Evolutionary conservation across 208 protist species (phyloP).

Genomic region (Lotmaria passim): DNA sequence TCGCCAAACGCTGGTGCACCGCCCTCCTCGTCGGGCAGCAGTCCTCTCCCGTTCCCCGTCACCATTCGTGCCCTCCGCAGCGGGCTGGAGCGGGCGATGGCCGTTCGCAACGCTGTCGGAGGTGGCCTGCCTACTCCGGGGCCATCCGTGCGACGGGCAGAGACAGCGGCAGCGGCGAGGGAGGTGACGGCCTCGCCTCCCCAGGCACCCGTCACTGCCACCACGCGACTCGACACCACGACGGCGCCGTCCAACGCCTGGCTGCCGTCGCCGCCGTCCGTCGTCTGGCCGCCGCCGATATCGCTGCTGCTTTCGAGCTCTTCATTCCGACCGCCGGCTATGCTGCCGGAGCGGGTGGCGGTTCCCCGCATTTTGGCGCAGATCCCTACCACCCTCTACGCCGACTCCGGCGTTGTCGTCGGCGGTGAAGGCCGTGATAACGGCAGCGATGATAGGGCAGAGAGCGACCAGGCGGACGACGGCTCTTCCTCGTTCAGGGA

Average conservation of each 20-base stretch:
- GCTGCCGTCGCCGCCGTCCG: background rate
- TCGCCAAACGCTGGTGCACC: background rate
- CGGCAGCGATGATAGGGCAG: background rate
- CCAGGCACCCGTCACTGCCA: background rate
- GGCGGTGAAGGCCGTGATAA: background rate
- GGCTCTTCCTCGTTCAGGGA: too few relatives aligned
- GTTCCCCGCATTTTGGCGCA: conserved; percentile 22
- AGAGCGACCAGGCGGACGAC: background rate
- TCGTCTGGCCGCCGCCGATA: background rate
- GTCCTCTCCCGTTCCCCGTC: conserved; percentile 12
- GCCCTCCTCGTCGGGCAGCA: background rate
- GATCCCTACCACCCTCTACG: conserved; percentile 15
- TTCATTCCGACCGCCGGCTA: conserved; percentile 16
- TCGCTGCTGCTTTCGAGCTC: conserved; percentile 10
- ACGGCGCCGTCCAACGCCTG: background rate
- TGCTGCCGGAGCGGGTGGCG: conserved; percentile 14
- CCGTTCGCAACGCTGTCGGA: background rate
- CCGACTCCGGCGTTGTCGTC: conserved; percentile 11
- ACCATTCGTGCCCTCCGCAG: conserved; percentile 32
- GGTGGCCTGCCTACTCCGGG: conserved; percentile 7
- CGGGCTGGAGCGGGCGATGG: conserved; percentile 21
- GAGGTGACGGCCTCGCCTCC: background rate
- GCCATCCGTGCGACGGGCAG: background rate
- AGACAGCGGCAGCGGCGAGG: background rate
- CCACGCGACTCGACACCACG: background rate